A percentile compares a stretch with the other conserved stretches of the same genome.
Conservation (phyloP, 345 rosid species). For the Theobroma cacao region DNA sequence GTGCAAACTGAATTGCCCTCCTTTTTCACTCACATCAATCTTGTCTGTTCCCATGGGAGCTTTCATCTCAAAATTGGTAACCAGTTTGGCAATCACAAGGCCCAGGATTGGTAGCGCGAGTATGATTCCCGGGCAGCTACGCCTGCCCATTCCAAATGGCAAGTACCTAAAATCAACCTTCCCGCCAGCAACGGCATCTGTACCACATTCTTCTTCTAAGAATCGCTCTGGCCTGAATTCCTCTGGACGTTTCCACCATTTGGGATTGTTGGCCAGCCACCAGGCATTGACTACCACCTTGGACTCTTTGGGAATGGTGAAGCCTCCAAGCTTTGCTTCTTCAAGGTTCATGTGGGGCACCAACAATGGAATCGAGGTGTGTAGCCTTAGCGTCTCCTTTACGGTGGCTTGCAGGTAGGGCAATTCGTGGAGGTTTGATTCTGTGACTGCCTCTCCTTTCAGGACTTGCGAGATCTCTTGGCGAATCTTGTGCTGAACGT, state of each 20-base stretch:
- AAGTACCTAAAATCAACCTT: conserved; percentile 56
- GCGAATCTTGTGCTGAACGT: conserved; percentile 44
- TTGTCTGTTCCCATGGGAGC: conserved; percentile 33
- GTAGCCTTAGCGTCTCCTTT: conserved; percentile 56
- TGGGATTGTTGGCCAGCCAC: conserved; percentile 68
- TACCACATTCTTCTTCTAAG: conserved; percentile 40
- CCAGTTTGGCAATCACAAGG: conserved; percentile 45
- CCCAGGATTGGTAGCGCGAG: conserved; percentile 63
- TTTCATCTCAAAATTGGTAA: conserved; percentile 44
- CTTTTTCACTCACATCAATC: conserved; percentile 55
- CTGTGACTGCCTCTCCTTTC: conserved; percentile 34
- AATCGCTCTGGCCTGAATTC: conserved; percentile 61
- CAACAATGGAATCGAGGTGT: conserved; percentile 55
- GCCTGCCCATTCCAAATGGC: conserved; percentile 59
- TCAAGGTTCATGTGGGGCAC: conserved; percentile 71
- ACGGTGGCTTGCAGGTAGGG: conserved; percentile 59
- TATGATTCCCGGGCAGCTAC: conserved; percentile 64
- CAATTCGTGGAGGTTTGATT: conserved; percentile 35
- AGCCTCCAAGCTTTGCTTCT: conserved; percentile 54
- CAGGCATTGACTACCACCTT: conserved; percentile 65
- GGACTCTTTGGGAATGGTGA: conserved; percentile 52
- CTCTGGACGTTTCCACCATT: conserved; percentile 49
- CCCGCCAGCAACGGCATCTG: conserved; percentile 47
- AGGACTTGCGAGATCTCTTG: conserved; percentile 39
- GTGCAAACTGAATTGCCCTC: conserved; percentile 70